Evolutionary conservation across 768 basidiomycete species (phyloP), one percentile per base, ranked within the genome.

Genomic region (Panaeolus papilionaceus): DNA sequence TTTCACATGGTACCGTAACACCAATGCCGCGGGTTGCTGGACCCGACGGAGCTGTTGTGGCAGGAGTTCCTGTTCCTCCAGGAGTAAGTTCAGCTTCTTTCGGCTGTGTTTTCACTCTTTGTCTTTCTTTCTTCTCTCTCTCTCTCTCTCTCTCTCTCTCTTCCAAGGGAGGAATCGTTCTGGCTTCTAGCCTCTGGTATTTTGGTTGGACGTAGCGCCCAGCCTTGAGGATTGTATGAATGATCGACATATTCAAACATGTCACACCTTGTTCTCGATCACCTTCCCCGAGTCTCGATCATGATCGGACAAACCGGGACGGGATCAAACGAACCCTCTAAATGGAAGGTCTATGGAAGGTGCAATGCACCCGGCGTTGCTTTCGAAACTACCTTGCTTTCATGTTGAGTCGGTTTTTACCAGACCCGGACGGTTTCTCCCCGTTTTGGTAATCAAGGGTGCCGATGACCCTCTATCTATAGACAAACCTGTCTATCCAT

Each of bases 21-120:
- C 79, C 80, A 4, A 74, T 83, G 47, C 79, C 82, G 14, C 76
- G 84, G 39, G 71, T 84, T 33, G 79, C 83, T 9, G 79, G 79
- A 4, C 75, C 75, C 3, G 65, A 72, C 10, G 77, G 76, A 28
- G 71, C 78, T 0, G 67, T 71, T 33, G 81, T 86, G 11, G 74
- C 72, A 16, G 83, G 82, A 2, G 65, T 65, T 3, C 45, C 70
- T n/a, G 71, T 85, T 64, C 84, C 84, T 20, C 74, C 76, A 7
- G 81, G 81, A 2, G 84, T 83, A 64, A 64, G 78, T 73, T 23
- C 12, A 18, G 11, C 66, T 33, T 49, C 33, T 9, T 42, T 38
- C 12, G 28, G 23, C 38, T 20, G 4, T 12, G 42, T 1, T 23
- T 20, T 33, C 49, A 28, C 11, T 4, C 10, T 20, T 40, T 20